These are phyloP conservation scores for Luzula sylvatica DNA, from an alignment of 176 grass and related monocot species.

Conservation along the genomic window DNA sequence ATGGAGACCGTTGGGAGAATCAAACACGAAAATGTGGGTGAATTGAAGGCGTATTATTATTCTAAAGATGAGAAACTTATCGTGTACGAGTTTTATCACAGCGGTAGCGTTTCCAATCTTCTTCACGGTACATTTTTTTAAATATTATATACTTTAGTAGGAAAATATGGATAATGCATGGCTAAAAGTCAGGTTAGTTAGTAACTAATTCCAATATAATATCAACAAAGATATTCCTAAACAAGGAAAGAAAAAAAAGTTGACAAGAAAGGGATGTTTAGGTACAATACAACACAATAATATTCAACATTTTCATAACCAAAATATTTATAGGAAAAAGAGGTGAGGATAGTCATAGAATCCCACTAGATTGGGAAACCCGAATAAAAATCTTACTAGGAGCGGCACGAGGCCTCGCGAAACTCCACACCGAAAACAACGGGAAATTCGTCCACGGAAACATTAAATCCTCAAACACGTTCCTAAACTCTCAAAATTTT, in stretches of 20 bases:
- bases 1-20: conserved; percentile 79
- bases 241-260: too few relatives aligned
- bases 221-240: too few relatives aligned
- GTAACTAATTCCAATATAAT: too few relatives aligned
- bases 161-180: neutral
- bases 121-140: conserved; percentile 52
- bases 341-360: conserved; percentile 60
- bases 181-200: conserved; percentile 8
- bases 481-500: conserved; percentile 45
- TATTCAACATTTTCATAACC: conserved; percentile 3
- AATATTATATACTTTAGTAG: neutral
- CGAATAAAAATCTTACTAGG: conserved; percentile 81
- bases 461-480: conserved; percentile 87
- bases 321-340: conserved; percentile 48
- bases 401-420: conserved; percentile 64
- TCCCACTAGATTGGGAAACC: conserved; percentile 78
- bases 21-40: conserved; percentile 63
- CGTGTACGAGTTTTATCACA: conserved; percentile 62
- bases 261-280: neutral
- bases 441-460: conserved; percentile 94
- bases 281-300: neutral
- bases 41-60: conserved; percentile 84
- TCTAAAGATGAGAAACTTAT: conserved; percentile 99
- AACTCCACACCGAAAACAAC: conserved; percentile 72
- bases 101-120: conserved; percentile 76